A percentile compares a stretch with the other conserved stretches of the same genome.
phyloP scores from a whole-genome alignment of 2,329 filamentous ascomycete species.

The Fulvia fulva region DNA sequence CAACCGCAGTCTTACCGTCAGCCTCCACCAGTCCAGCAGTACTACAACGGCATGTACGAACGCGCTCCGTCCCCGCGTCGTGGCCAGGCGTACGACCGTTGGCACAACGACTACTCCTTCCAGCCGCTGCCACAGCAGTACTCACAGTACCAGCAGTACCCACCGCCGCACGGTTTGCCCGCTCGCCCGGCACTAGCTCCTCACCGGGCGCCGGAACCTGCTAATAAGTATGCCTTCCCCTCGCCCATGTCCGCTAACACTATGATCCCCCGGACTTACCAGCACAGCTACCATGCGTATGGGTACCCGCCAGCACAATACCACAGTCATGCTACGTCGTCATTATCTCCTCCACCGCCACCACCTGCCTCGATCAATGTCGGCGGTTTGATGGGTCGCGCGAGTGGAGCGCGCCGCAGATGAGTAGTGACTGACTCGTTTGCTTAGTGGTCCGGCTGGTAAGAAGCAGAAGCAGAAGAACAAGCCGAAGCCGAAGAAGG shows the following conservation, averaged over 20 bases:
- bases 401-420: not conserved
- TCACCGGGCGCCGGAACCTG: not conserved
- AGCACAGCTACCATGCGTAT: not conserved
- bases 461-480: conserved; percentile 3
- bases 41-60: not conserved
- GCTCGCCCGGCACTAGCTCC: not conserved
- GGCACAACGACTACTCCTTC: not conserved
- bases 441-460: not conserved
- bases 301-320: not conserved
- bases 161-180: not conserved
- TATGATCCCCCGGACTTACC: not conserved
- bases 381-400: not conserved
- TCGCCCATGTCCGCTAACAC: not conserved
- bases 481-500: not conserved
- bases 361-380: not conserved
- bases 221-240: conserved; percentile 1
- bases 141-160: not conserved
- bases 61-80: not conserved
- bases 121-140: not conserved
- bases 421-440: not conserved
- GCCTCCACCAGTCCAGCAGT: not conserved
- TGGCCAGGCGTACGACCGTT: not conserved
- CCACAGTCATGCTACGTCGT: not conserved
- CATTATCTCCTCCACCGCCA: not conserved
- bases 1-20: not conserved